Percentiles rank a stretch among this genome's conserved stretches.
These are phyloP conservation scores for Solanum chacoense DNA, from an alignment of 305 asterid species.

Conservation along the genomic window DNA sequence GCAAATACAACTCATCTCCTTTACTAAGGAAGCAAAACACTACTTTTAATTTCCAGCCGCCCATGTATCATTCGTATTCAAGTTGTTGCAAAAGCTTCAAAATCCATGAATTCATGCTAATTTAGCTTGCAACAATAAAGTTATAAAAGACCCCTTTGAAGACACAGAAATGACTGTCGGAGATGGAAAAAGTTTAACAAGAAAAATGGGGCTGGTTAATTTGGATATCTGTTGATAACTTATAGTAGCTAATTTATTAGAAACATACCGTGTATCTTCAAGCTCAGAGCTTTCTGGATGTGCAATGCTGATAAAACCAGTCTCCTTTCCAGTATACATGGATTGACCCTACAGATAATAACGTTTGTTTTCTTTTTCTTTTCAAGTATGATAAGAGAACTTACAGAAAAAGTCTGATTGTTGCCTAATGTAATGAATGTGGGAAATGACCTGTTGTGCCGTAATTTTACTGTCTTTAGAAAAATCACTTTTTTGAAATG, in stretches of 20 bases:
- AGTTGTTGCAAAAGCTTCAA: constrained; percentile 27
- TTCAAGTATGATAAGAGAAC: not conserved
- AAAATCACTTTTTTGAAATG: no score
- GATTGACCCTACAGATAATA: constrained; percentile 21
- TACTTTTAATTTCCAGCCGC: constrained; percentile 27
- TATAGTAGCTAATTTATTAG: not conserved
- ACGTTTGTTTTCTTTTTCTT: not conserved
- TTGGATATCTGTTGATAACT: not conserved
- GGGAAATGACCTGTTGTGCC: constrained; percentile 6
- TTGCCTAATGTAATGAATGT: constrained; percentile 7
- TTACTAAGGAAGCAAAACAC: constrained; percentile 34
- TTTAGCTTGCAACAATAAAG: not conserved
- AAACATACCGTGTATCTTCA: not conserved
- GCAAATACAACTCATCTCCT: not conserved
- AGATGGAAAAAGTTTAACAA: not conserved
- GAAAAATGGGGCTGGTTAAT: not conserved
- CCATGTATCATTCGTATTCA: constrained; percentile 8
- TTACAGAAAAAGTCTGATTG: constrained; percentile 2
- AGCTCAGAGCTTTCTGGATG: not conserved
- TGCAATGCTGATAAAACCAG: constrained; percentile 13
- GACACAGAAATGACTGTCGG: no score
- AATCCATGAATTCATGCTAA: not conserved
- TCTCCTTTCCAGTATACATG: constrained; percentile 22
- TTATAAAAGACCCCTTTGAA: not conserved
- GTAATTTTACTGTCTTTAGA: no score